Base-by-base conservation (phyloP, 2,329 filamentous ascomycete genomes). In the Pseudomassariella vexata region DNA sequence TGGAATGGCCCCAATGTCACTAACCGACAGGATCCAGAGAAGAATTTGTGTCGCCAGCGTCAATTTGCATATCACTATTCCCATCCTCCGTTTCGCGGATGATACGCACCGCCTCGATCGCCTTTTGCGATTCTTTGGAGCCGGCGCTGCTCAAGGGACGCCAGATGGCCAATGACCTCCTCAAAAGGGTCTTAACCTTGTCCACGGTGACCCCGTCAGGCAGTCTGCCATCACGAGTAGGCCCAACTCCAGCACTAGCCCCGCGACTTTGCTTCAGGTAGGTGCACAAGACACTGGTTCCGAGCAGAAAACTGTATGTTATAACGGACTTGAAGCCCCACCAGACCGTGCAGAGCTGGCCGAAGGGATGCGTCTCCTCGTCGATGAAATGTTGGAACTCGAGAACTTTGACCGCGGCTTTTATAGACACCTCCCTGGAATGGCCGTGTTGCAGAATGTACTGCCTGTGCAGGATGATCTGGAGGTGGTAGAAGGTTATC, bases 391-490 rank as follows among this genome's bases (percentile, higher is more conserved):
- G 56, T 28, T 76, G 68, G 33, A 68, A 60, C 2, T 58, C 53
- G 3, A 76, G 56, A 3, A 72, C 63, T 18, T 60, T 49, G 27
- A 65, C 53, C 2, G 72, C 69, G 5, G 68, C 61, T 3, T 61
- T 56, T 3, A 73, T 47, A 32, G 68, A 73, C 1, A 57, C 56
- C 17, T 50, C 51, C 27, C 65, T 56, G 4, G 68, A 72, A 27
- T 63, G 59, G 1, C 48, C 46, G 34, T 61, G 63, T 14, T 45
- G 55, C 9, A 57, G 57, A 40, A 77, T 60, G 40, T 67, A 73
- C 18, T 63, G 64, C 11, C 72, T 60, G 44, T 77, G 72, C n/a
- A 78, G 47, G 1, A 74, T 63, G 19, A 68, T 63, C 29, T 64
- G 63, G 7, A 65, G 55, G 43, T 72, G 72, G 27, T 67, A 63